Base-by-base conservation (phyloP, 73 alveolate genomes). In the Durusdinium trenchii region DNA sequence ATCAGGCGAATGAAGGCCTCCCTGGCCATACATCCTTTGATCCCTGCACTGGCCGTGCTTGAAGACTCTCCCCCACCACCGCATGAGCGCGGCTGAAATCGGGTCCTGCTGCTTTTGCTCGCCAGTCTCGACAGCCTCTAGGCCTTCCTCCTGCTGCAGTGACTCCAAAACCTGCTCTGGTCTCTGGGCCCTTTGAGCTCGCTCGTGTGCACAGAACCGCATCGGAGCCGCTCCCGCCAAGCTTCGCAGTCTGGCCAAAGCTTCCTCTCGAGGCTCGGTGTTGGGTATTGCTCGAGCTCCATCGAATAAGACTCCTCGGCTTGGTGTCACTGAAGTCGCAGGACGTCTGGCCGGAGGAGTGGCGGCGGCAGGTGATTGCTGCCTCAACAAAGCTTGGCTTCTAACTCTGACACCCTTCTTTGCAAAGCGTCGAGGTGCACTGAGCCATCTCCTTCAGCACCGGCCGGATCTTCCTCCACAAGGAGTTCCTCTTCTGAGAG, bases 81-180 rank as follows among this genome's bases (percentile, higher is more conserved):
- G n/a, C n/a, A n/a, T n/a, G n/a, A n/a, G n/a, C n/a, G n/a, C n/a
- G n/a, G n/a, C n/a, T n/a, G n/a, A n/a, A n/a, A n/a, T n/a, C n/a
- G n/a, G n/a, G n/a, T 16, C 57, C 50, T 60, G 76, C 57, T 78
- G 94, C 94, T 85, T 50, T 45, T 78, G 94, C 61, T 85, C 79
- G 18, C 94, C 18, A 6, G 36, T 6, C 52, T 36, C 52, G 18
- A 6, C 42, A 26, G 57, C 2, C 28, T 42, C 1, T 38, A 38
- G 9, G 75, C 76, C 4, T 83, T 50, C 46, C 3, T 6, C 14
- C 0, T 43, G 45, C 28, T 6, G 84, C 32, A 36, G 52, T 51
- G 84, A 18, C 9, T 51, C 48, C 51, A 51, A n/a, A 71, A 51
- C 23, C 23, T 57, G 69, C 32, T 23, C 12, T 12, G 32, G 12